A percentile compares a stretch with the other conserved stretches of the same genome.
phyloP scores from a whole-genome alignment of 148 eudicot species.

The Simmondsia chinensis region DNA sequence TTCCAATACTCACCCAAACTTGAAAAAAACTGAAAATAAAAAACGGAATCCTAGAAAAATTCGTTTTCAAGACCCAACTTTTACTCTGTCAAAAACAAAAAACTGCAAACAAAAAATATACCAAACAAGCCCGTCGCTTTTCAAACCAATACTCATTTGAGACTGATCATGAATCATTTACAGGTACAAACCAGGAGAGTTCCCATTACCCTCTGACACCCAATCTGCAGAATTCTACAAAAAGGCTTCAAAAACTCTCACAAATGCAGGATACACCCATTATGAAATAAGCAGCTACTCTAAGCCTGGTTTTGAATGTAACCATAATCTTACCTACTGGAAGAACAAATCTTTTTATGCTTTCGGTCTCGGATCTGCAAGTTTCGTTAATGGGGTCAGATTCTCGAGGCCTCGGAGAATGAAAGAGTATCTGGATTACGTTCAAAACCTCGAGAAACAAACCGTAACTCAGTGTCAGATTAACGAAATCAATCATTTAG shows the following conservation, averaged over 20 bases:
- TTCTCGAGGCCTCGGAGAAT: conserved; percentile 79
- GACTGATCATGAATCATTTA: conserved; percentile 6
- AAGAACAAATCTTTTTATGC: conserved; percentile 57
- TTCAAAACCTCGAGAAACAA: conserved; percentile 56
- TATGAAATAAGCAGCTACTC: conserved; percentile 92
- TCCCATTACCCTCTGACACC: conserved; percentile 77
- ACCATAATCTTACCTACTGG: conserved; percentile 88
- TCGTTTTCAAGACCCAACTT: too few species aligned
- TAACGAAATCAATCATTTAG: conserved; percentile 28
- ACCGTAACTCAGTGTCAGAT: conserved; percentile 6
- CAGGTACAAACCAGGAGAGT: conserved; percentile 94
- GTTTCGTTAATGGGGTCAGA: conserved; percentile 59
- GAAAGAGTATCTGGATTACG: conserved; percentile 55
- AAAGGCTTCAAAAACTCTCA: conserved; percentile 72
- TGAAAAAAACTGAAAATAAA: too few species aligned
- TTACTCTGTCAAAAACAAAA: too few species aligned
- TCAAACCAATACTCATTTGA: too few species aligned
- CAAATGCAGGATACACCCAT: conserved; percentile 63
- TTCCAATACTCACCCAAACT: too few species aligned
- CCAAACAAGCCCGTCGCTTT: too few species aligned
- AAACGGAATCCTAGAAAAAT: too few species aligned
- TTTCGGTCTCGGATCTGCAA: conserved; percentile 90
- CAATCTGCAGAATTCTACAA: conserved; percentile 76
- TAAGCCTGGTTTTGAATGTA: conserved; percentile 69
- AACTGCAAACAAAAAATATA: too few species aligned